Percentiles rank a stretch among this genome's conserved stretches.
phyloP scores from a whole-genome alignment of 2,329 filamentous ascomycete species.

The Ophiostoma sp. region DNA sequence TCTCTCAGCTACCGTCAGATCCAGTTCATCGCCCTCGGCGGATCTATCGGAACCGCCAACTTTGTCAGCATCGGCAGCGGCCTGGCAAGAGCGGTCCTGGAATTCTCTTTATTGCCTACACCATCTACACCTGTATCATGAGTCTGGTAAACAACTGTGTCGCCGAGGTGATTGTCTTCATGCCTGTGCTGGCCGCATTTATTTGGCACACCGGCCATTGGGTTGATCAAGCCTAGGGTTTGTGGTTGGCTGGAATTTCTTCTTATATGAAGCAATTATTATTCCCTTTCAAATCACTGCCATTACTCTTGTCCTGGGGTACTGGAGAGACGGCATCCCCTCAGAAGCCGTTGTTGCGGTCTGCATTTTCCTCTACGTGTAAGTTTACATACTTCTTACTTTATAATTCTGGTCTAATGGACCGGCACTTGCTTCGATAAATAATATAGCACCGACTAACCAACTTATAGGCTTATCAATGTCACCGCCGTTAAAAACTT shows the following conservation, averaged over 20 bases:
- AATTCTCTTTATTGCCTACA: conserved; percentile 53
- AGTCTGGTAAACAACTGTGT: conserved; percentile 60
- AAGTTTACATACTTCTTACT: too few relatives aligned
- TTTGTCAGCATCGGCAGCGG: conserved; percentile 59
- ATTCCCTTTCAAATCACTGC: conserved; percentile 42
- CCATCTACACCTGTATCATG: conserved; percentile 50
- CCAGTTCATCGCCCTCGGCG: conserved; percentile 55
- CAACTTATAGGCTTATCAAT: conserved; percentile 21
- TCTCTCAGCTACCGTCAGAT: conserved; percentile 51
- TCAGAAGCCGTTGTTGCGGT: conserved; percentile 50
- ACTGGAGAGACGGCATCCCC: conserved; percentile 44
- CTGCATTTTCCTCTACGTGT: conserved; percentile 37
- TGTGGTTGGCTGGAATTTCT: conserved; percentile 44
- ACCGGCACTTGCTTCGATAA: not conserved
- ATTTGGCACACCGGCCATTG: conserved; percentile 60
- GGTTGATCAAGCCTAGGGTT: conserved; percentile 62
- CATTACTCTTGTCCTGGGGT: conserved; percentile 40
- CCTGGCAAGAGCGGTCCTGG: conserved; percentile 28
- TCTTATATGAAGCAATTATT: conserved; percentile 39
- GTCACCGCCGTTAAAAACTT: conserved; percentile 36
- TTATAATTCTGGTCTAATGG: too few relatives aligned
- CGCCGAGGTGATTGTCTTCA: conserved; percentile 59
- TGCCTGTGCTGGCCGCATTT: conserved; percentile 59
- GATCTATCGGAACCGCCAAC: conserved; percentile 53
- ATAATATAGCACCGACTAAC: not conserved